Evolutionary conservation across 2,329 filamentous ascomycete species (phyloP), one percentile per base, ranked within the genome.

Genomic region (Cercospora brassicicola): DNA sequence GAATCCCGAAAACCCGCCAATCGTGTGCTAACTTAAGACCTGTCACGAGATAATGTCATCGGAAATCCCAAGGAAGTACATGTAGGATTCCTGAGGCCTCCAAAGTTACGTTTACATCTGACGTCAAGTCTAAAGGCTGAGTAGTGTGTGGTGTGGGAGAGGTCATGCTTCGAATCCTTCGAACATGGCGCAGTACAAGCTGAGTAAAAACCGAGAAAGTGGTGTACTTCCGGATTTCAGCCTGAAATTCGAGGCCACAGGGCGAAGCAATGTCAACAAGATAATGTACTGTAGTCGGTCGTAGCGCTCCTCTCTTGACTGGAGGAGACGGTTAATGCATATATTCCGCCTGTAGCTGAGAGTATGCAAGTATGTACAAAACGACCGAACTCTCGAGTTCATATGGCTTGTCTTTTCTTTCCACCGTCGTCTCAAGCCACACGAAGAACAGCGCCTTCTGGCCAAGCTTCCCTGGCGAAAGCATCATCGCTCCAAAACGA

Each of bases 101-200:
- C 13, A 15, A 11, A 39, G 13, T 39, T 42, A n/a, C 36, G 36
- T 42, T n/a, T n/a, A n/a, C 36, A n/a, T 42, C 36, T 42, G 36
- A 42, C 36, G 36, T 42, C 36, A 42, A 42, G 36, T 15, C 4
- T 3, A 42, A 42, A 42, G 36, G 36, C 36, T 42, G 36, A 42
- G 36, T n/a, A 5, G 33, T 36, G 23, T 23, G 23, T 23, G 23
- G 15, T 42, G 36, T n/a, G 26, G 20, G 20, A n/a, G 4, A 31
- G 23, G 53, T 57, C 53, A 57, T 57, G 53, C 53, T 28, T 57
- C 30, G 53, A 31, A 57, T 57, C 53, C 53, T 57, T 57, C 53
- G n/a, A 30, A 7, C 53, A 57, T 28, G 53, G 53, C 53, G 53
- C 53, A 57, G 53, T 20, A 23, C n/a, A 51, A 20, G 45, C 23